Percentiles rank a stretch among this genome's conserved stretches.
phyloP scores from a whole-genome alignment of 768 basidiomycete genomes.

The Inosperma sp. region DNA sequence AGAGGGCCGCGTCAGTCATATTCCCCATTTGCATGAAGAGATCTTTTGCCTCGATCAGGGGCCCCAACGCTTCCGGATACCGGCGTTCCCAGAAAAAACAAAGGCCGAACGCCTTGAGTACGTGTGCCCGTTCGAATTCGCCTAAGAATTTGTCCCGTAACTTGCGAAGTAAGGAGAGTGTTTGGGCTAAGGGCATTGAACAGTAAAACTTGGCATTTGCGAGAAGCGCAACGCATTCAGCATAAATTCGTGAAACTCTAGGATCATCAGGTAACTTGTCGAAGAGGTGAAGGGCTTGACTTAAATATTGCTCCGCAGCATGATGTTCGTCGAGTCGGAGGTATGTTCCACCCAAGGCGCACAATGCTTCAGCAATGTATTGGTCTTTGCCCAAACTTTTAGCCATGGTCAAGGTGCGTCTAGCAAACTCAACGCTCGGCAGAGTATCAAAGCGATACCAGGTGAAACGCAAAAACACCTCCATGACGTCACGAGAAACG shows the following conservation, averaged over 20 bases:
- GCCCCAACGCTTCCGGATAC: background rate
- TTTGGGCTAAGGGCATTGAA: background rate
- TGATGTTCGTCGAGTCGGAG: background rate
- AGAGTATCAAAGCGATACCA: conserved; percentile 7
- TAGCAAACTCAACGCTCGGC: background rate
- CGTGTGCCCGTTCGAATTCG: background rate
- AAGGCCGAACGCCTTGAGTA: conserved; percentile 1
- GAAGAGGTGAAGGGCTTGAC: background rate
- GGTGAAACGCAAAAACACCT: background rate
- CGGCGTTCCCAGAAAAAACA: background rate
- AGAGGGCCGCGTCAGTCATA: background rate
- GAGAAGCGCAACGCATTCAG: background rate
- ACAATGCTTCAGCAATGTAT: conserved; percentile 4
- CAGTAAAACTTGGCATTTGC: background rate
- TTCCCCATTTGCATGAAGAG: background rate
- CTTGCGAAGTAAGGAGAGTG: background rate
- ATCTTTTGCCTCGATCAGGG: background rate
- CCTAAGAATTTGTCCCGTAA: background rate
- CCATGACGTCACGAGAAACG: background rate
- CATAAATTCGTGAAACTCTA: background rate
- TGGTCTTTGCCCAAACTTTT: background rate
- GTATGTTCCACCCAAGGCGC: conserved; percentile 3
- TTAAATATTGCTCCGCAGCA: background rate
- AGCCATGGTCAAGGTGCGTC: background rate
- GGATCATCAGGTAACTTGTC: background rate